Evolutionary conservation across 371 early-diverging fungal species (phyloP).

Genomic region (Mucor sp.): DNA sequence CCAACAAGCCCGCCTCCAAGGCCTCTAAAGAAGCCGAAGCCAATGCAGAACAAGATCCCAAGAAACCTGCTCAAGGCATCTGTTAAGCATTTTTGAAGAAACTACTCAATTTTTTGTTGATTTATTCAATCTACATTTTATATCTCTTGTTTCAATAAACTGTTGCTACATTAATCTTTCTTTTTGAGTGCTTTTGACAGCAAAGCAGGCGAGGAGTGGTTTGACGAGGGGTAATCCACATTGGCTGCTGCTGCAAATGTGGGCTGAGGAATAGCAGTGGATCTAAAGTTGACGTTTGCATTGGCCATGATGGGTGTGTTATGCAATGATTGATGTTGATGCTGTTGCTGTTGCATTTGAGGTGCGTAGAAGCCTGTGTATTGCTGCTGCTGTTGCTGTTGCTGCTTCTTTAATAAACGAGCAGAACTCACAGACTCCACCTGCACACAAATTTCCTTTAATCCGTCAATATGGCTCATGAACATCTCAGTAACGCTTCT

Average conservation of each 20-base stretch:
- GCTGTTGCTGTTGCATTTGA: background rate
- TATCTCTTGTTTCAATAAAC: background rate
- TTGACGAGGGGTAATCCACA: background rate
- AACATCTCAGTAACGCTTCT: conserved; percentile 38
- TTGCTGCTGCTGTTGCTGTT: conserved; percentile 6
- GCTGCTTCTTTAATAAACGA: conserved; percentile 15
- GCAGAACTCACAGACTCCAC: conserved; percentile 35
- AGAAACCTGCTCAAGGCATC: conserved; percentile 10
- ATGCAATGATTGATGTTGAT: background rate
- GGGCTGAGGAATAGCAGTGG: conserved; percentile 19
- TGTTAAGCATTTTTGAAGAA: conserved; percentile 6
- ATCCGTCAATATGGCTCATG: conserved; percentile 47
- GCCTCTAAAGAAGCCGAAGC: background rate
- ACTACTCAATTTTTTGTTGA: background rate
- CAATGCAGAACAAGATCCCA: background rate
- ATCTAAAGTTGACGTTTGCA: conserved; percentile 13
- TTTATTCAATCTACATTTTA: background rate
- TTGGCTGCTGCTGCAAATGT: conserved; percentile 13
- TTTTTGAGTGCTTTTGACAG: conserved; percentile 13
- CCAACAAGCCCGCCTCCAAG: conserved; percentile 8
- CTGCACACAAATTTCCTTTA: conserved; percentile 54
- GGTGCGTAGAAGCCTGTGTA: background rate
- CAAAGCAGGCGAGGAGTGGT: conserved; percentile 2
- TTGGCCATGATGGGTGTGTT: background rate
- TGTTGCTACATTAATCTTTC: conserved; percentile 4